phyloP scores from a whole-genome alignment of 148 eudicot species.

The Amaranthus hypochondriacus region DNA sequence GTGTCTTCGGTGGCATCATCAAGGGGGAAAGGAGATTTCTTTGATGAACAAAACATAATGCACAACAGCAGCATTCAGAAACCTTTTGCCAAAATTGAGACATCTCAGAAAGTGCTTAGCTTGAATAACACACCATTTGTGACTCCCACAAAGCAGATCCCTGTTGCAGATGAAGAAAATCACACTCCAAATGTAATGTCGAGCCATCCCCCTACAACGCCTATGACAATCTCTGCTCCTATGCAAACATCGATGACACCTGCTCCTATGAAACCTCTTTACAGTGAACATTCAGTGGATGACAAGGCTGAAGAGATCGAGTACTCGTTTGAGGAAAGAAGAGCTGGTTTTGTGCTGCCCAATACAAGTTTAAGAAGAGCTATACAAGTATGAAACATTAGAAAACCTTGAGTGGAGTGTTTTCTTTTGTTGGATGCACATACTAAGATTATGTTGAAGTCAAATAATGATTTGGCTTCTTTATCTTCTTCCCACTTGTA shows the following conservation, averaged over 20 bases:
- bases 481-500: conserved; percentile 18
- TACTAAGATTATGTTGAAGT: conserved; percentile 7
- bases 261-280: conserved; percentile 41
- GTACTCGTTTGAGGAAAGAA: conserved; percentile 69
- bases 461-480: conserved; percentile 23
- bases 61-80: conserved; percentile 39
- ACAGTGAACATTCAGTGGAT: conserved; percentile 20
- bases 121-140: conserved; percentile 30
- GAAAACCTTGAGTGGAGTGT: neutral
- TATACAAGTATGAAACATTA: conserved; percentile 28
- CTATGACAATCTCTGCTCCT: conserved; percentile 25
- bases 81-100: conserved; percentile 29
- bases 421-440: neutral
- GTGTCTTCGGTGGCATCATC: conserved; percentile 72
- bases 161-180: conserved; percentile 22
- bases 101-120: conserved; percentile 22
- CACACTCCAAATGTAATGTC: conserved; percentile 29
- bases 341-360: conserved; percentile 54
- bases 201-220: conserved; percentile 23
- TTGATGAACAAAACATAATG: conserved; percentile 53
- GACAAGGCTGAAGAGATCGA: conserved; percentile 27
- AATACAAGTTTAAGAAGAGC: conserved; percentile 35
- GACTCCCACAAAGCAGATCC: conserved; percentile 34
- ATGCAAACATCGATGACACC: conserved; percentile 30
- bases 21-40: conserved; percentile 39